Base-by-base conservation (phyloP, 2,329 filamentous ascomycete species). In the Alternaria hordeiaustralica region DNA sequence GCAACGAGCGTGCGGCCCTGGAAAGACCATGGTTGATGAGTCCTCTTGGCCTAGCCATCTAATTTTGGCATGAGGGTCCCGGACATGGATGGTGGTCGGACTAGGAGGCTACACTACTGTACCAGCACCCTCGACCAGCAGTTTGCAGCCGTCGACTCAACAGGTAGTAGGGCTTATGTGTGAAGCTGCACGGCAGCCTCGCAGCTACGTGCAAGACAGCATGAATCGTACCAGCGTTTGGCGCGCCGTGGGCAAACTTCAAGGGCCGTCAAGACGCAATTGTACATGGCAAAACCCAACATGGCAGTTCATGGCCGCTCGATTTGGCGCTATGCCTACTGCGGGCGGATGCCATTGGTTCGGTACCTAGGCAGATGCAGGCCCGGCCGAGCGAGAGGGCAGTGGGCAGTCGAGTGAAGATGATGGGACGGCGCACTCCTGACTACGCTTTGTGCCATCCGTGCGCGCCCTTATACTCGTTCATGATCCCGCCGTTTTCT, bases 11-110 rank as follows among this genome's bases (percentile, higher is more conserved):
- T 49, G 55, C 57, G 30, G 44, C 33, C 23, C 13, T 44, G 25
- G 57, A 44, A 21, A 28, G 57, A 45, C 41, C 44, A 26, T 26
- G n/a, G 45, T 50, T 53, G 43, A 55, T 49, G 50, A 46, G 44
- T 45, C 20, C 57, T 53, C 47, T 41, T 58, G 46, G 50, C 28
- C 43, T 20, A 43, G 56, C 46, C 41, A 36, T 60, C 66, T 67
- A 70, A 63, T 56, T 70, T 68, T 68, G 64, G 66, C 64, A 61
- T 58, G 60, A 56, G 55, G 58, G 61, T 61, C 46, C 45, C 59
- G 53, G 61, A 56, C 64, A 61, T 55, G 61, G 61, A 64, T 62
- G 50, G 13, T n/a, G 44, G 20, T 18, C 53, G 26, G 28, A 51
- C 58, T 61, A 41, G 20, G 41, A 60, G 36, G 21, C 43, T 43